Percentiles rank a stretch among this genome's conserved stretches.
phyloP scores from a whole-genome alignment of 345 rosid species.

The Atalantia buxifolia region DNA sequence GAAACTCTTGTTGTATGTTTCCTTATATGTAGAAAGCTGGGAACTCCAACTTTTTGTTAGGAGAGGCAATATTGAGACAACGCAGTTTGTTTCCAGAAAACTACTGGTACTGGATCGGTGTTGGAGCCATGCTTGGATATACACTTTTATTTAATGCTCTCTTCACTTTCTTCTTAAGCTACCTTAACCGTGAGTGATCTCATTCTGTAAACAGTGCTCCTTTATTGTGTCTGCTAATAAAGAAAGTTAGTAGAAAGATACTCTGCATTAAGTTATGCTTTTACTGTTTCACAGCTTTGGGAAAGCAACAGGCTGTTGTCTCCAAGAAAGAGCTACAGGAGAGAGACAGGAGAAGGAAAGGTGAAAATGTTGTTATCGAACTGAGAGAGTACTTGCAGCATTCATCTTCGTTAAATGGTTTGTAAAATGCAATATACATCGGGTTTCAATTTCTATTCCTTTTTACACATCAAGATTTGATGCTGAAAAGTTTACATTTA shows the following conservation, averaged over 20 bases:
- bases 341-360: conserved; percentile 77
- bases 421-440: conserved; percentile 14
- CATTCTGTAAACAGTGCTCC: conserved; percentile 2
- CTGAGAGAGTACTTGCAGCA: conserved; percentile 79
- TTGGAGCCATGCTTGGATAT: conserved; percentile 91
- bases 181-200: conserved; percentile 76
- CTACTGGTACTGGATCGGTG: conserved; percentile 99
- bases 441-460: conserved; percentile 4
- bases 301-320: conserved; percentile 81
- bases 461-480: not conserved
- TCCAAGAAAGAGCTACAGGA: conserved; percentile 88
- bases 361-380: conserved; percentile 66
- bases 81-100: conserved; percentile 75
- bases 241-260: not conserved
- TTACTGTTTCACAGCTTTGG: conserved; percentile 52
- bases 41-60: conserved; percentile 48
- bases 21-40: conserved; percentile 48
- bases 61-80: conserved; percentile 59
- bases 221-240: conserved; percentile 4
- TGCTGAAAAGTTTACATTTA: conserved; percentile 6
- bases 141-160: conserved; percentile 67
- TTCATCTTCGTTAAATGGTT: conserved; percentile 73
- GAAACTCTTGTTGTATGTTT: conserved; percentile 17
- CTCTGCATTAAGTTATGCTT: not conserved
- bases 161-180: conserved; percentile 69